phyloP scores from a whole-genome alignment of 331 rosid species.

The Pyracantha coccinea region DNA sequence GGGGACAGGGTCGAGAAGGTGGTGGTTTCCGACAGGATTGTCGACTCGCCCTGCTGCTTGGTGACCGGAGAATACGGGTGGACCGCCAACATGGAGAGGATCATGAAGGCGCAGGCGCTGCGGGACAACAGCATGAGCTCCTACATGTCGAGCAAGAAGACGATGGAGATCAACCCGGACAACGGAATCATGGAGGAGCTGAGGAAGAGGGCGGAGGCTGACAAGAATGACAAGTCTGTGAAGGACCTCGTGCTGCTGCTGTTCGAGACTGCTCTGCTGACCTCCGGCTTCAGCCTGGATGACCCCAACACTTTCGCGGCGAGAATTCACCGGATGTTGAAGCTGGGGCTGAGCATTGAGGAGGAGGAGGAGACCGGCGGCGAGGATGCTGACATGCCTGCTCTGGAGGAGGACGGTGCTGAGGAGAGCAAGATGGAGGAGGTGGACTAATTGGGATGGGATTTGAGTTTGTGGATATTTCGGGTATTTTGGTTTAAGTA shows the following conservation, averaged over 20 bases:
- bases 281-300: constrained; percentile 67
- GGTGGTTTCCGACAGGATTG: constrained; percentile 56
- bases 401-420: constrained; percentile 44
- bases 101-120: constrained; percentile 67
- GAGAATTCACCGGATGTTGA: constrained; percentile 65
- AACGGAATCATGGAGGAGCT: constrained; percentile 67
- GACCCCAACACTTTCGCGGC: constrained; percentile 58
- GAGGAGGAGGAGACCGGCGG: constrained; percentile 41
- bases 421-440: constrained; percentile 83
- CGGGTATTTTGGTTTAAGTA: not conserved
- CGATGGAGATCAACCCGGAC: constrained; percentile 67
- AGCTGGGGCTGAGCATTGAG: constrained; percentile 51
- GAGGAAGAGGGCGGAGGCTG: constrained; percentile 62
- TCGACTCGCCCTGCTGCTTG: constrained; percentile 63
- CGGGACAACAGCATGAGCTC: constrained; percentile 55
- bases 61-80: constrained; percentile 70
- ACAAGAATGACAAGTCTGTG: constrained; percentile 50
- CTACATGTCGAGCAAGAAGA: constrained; percentile 69
- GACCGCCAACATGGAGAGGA: constrained; percentile 69
- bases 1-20: constrained; percentile 65
- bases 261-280: constrained; percentile 51
- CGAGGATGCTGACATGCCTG: constrained; percentile 53
- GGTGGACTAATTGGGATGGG: constrained; percentile 22
- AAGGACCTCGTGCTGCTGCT: constrained; percentile 58
- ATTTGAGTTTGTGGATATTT: not conserved